Base-by-base conservation (phyloP, 1,284 basidiomycete species). In the Ganoderma boninense region DNA sequence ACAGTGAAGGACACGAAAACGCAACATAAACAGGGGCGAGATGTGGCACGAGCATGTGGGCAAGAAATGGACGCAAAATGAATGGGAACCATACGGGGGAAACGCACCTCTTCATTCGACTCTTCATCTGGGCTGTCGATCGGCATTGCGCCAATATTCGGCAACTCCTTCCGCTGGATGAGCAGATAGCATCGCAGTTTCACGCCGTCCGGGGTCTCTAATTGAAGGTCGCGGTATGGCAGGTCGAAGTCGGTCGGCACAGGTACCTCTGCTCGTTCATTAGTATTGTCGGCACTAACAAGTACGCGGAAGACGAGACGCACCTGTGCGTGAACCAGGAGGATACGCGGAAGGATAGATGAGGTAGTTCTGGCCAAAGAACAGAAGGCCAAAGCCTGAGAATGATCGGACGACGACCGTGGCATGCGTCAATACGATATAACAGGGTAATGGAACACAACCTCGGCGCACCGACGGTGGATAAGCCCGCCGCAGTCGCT, bases 291-390 rank as follows among this genome's bases (percentile, higher is more conserved):
- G 42, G 18, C 40, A 42, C 11, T n/a, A 29, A 63, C 57, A 67
- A 4, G 40, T 62, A 26, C 29, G 63, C 43, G 23, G 40, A 62
- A 42, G 26, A 10, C 8, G 23, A 26, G 20, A 62, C 79, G 62
- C 69, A 94, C 95, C 86, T 75, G 84, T 90, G 44, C 95, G 85
- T n/a, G 95, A 95, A 4, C 95, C 95, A 29, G 90, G 87, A 14
- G 95, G 95, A 75, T 93, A 92, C n/a, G 92, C 90, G 35, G 95
- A 91, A 0, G 96, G 96, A 79, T 97, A 97, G 78, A 97, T 97
- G 65, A 97, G 85, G 73, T 89, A 92, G 78, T 92, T 92, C 80
- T 97, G 96, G 49, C 93, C 93, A 77, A 95, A 96, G 78, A 92
- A 95, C 43, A 95, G 87, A 49, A 97, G 84, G 8, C 93, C 93